Conservation (phyloP, 208 protist species). For the Wallacemonas rigidus region DNA sequence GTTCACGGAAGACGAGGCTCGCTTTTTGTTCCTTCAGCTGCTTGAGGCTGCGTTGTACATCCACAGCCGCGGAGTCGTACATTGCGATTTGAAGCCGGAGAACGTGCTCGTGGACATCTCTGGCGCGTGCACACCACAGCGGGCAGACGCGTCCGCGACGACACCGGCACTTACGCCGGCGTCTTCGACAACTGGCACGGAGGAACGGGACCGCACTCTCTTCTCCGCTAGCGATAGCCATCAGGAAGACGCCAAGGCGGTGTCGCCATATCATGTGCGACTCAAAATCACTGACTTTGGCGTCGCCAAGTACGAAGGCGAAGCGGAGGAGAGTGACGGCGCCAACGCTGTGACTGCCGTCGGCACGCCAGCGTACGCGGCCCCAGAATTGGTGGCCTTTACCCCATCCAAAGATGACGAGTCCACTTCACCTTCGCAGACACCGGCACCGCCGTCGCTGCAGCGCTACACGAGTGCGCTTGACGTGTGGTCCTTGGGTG, state of each 20-base stretch:
- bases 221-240: constrained; percentile 44
- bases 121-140: background rate
- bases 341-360: constrained; percentile 19
- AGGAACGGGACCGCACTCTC: constrained; percentile 13
- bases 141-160: background rate
- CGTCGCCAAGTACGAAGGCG: constrained; percentile 57
- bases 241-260: constrained; percentile 33
- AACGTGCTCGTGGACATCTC: constrained; percentile 47
- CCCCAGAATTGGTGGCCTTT: constrained; percentile 52
- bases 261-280: constrained; percentile 47
- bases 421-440: background rate
- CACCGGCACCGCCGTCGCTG: background rate
- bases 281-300: constrained; percentile 85
- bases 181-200: background rate
- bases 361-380: constrained; percentile 68
- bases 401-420: background rate
- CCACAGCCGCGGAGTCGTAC: constrained; percentile 53
- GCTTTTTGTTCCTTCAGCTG: constrained; percentile 65
- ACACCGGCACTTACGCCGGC: background rate
- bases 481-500: constrained; percentile 77
- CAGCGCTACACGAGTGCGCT: constrained; percentile 30
- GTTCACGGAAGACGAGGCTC: constrained; percentile 71
- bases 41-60: constrained; percentile 69
- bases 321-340: constrained; percentile 7
- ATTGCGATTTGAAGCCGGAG: constrained; percentile 72